These are phyloP conservation scores for Haberlea rhodopensis DNA, from an alignment of 257 asterid genomes.

Conservation along the genomic window DNA sequence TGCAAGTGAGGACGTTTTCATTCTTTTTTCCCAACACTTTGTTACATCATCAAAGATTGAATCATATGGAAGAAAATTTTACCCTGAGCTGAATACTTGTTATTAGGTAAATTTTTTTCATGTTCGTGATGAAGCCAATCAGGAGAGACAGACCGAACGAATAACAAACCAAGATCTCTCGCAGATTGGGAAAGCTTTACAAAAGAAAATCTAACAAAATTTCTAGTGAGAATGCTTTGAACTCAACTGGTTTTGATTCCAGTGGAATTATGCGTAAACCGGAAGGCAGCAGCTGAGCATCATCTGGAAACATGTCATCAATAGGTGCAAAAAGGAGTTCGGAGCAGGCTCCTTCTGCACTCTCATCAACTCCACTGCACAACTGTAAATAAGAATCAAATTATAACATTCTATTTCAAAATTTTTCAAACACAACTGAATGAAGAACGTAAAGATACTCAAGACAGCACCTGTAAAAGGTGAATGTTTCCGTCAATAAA, in stretches of 20 bases:
- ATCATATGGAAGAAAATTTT: not conserved
- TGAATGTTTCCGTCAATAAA: conserved; percentile 79
- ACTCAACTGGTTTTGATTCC: conserved; percentile 81
- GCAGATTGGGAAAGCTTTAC: not conserved
- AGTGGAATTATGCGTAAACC: conserved; percentile 93
- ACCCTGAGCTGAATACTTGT: not conserved
- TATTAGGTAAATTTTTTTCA: too few relatives aligned
- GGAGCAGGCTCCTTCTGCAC: conserved; percentile 82
- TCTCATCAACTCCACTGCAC: conserved; percentile 93
- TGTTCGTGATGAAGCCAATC: not conserved
- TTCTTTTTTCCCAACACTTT: not conserved
- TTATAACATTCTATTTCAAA: conserved; percentile 14
- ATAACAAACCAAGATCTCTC: not conserved
- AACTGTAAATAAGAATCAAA: conserved; percentile 44
- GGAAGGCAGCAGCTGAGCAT: conserved; percentile 81
- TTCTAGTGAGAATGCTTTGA: not conserved
- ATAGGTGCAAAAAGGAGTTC: conserved; percentile 96
- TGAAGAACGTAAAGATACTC: not conserved
- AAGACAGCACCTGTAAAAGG: conserved; percentile 69
- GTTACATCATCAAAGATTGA: not conserved
- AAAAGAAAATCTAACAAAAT: not conserved
- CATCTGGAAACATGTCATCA: conserved; percentile 95
- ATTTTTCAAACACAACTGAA: not conserved
- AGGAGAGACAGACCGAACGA: not conserved
- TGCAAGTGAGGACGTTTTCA: not conserved